Evolutionary conservation across 2,329 filamentous ascomycete genomes (phyloP), one percentile per base, ranked within the genome.

Genomic region (Talaromyces sp.): DNA sequence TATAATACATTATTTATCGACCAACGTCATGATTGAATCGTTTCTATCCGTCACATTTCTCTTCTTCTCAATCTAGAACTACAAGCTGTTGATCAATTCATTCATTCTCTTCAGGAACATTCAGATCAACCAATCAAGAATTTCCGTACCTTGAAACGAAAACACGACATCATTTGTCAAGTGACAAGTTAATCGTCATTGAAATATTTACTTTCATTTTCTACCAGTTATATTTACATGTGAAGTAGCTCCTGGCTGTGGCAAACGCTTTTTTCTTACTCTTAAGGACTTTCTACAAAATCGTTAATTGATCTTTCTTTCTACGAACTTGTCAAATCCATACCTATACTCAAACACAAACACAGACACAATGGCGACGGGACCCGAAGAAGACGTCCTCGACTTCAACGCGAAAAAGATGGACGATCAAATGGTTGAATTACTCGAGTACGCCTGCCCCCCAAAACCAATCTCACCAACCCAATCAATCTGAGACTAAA

Each of bases 361-460:
- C 17, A 41, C 39, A 43, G 2, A 45, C 25, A 57, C 46, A 37
- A 52, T 52, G 45, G 46, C 48, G 3, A 15, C 15, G 28, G 37
- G 35, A 35, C 37, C 19, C 10, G 15, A 33, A 17, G 28, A 21
- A 45, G 43, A 56, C 35, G 17, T 52, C 36, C 52, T 60, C 31
- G 57, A 58, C 15, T 56, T 63, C 50, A 63, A 66, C 17, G 11
- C 64, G 33, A 59, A 62, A 22, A 56, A 57, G 7, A 36, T 68
- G 21, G 63, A 66, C 11, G 53, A 53, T 22, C 64, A 65, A 36
- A 69, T 70, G 65, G 57, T 57, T 9, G 65, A 66, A 9, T 60
- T 70, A 36, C 58, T 71, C 31, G 60, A 64, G 69, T 66, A 64
- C 37, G 63, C 63, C 21, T 13, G 13, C 13, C 4, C 13, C 37